Conservation (phyloP, 805 yeast genomes). For the Hanseniaspora hatyaiensis region DNA sequence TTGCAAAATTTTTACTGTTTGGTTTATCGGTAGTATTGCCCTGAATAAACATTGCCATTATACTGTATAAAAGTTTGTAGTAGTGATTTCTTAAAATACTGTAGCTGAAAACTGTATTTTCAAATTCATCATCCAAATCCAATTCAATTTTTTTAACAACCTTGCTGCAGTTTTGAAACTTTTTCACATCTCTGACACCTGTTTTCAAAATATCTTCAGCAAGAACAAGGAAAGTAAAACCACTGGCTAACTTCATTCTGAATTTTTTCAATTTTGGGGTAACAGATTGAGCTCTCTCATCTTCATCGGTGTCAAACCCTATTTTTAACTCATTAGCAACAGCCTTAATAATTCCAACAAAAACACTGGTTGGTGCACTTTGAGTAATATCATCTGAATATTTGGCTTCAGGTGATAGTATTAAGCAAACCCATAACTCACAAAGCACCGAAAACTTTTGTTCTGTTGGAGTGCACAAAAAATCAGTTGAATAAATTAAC, state of each 20-base stretch:
- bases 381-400: conserved; percentile 25
- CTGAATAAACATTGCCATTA: background rate
- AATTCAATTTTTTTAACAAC: background rate
- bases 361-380: conserved; percentile 29
- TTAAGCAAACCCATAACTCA: conserved; percentile 28
- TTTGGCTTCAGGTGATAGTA: conserved; percentile 28
- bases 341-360: conserved; percentile 26
- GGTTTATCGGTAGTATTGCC: background rate
- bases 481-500: conserved; percentile 25
- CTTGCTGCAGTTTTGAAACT: background rate
- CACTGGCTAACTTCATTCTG: conserved; percentile 12
- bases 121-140: background rate
- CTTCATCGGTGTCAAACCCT: conserved; percentile 28
- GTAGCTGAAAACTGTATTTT: background rate
- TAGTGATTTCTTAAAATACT: background rate
- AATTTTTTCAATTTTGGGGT: conserved; percentile 13
- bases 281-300: conserved; percentile 22
- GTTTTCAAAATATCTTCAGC: conserved; percentile 14
- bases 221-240: conserved; percentile 3
- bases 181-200: background rate
- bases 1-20: background rate
- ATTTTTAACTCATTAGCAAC: conserved; percentile 24
- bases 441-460: conserved; percentile 23
- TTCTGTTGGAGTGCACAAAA: conserved; percentile 27
- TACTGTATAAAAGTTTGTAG: background rate